Conservation (phyloP, 1,139 yeast genomes). For the Blastobotrys malaysiensis region DNA sequence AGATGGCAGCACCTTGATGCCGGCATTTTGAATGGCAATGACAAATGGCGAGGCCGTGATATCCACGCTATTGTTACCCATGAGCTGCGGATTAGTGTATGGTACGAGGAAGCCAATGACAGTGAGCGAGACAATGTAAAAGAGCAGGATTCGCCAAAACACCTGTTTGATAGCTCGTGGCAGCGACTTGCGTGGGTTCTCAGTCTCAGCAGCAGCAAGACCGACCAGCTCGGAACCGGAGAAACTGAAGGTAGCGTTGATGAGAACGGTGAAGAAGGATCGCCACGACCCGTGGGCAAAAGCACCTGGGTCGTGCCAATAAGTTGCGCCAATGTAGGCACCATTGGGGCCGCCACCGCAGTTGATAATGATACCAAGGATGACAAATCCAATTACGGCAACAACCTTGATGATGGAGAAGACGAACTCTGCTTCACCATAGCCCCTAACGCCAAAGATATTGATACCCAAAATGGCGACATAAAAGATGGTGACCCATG, state of each 20-base stretch:
- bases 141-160: slow-evolving; percentile 64
- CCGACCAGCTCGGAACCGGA: slow-evolving; percentile 80
- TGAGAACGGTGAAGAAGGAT: slow-evolving; percentile 58
- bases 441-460: slow-evolving; percentile 65
- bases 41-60: slow-evolving; percentile 69
- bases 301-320: slow-evolving; percentile 58
- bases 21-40: slow-evolving; percentile 54
- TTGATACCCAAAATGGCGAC: slow-evolving; percentile 51
- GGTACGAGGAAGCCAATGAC: slow-evolving; percentile 64
- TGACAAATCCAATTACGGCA: slow-evolving; percentile 59
- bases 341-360: slow-evolving; percentile 66
- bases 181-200: slow-evolving; percentile 59
- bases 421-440: slow-evolving; percentile 68
- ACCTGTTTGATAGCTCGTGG: slow-evolving; percentile 67
- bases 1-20: slow-evolving; percentile 58
- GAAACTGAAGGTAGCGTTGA: slow-evolving; percentile 80
- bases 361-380: slow-evolving; percentile 51
- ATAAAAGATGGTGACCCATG: slow-evolving; percentile 62
- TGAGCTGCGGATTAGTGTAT: slow-evolving; percentile 46
- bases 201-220: slow-evolving; percentile 77
- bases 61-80: slow-evolving; percentile 43
- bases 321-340: slow-evolving; percentile 52
- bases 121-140: slow-evolving; percentile 56
- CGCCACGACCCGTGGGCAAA: neutral
- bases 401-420: slow-evolving; percentile 54